These are phyloP conservation scores for Kodamaea fungicola DNA, from an alignment of 1,139 yeast species.

Conservation along the genomic window DNA sequence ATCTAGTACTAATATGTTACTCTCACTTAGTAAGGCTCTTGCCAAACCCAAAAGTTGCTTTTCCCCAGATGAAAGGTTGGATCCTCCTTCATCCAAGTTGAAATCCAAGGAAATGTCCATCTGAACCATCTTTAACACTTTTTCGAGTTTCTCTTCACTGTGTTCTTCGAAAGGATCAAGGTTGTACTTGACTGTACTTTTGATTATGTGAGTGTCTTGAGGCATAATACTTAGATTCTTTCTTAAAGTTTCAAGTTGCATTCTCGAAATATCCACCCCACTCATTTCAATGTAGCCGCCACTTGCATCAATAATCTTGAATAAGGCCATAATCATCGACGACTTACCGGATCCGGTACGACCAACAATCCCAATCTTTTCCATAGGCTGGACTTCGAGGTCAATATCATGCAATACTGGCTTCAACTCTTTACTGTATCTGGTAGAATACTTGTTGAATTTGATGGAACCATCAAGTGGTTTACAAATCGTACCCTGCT, in stretches of 20 bases:
- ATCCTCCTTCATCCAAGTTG: slow-evolving; percentile 29
- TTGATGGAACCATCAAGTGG: slow-evolving; percentile 27
- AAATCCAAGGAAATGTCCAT: slow-evolving; percentile 24
- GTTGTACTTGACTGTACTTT: slow-evolving; percentile 33
- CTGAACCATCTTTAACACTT: slow-evolving; percentile 33
- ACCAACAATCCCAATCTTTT: slow-evolving; percentile 42
- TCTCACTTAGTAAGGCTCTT: slow-evolving; percentile 30
- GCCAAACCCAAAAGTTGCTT: slow-evolving; percentile 36
- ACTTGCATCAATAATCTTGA: slow-evolving; percentile 37
- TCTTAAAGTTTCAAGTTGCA: slow-evolving; percentile 36
- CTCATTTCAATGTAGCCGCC: slow-evolving; percentile 32
- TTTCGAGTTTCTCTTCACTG: slow-evolving; percentile 31
- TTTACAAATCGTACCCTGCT: slow-evolving; percentile 23
- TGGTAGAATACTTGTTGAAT: slow-evolving; percentile 30
- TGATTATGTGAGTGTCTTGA: slow-evolving; percentile 35
- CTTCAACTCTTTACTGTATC: slow-evolving; percentile 33
- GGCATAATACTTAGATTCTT: slow-evolving; percentile 35
- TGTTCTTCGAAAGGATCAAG: slow-evolving; percentile 32
- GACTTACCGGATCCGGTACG: slow-evolving; percentile 44
- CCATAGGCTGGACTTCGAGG: slow-evolving; percentile 26
- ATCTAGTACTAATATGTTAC: slow-evolving; percentile 32
- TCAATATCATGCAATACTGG: slow-evolving; percentile 30
- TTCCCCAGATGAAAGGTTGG: slow-evolving; percentile 37
- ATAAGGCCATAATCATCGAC: slow-evolving; percentile 34
- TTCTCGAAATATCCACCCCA: slow-evolving; percentile 23